Conservation (phyloP, 2,329 filamentous ascomycete genomes). For the Exophiala viscosa region DNA sequence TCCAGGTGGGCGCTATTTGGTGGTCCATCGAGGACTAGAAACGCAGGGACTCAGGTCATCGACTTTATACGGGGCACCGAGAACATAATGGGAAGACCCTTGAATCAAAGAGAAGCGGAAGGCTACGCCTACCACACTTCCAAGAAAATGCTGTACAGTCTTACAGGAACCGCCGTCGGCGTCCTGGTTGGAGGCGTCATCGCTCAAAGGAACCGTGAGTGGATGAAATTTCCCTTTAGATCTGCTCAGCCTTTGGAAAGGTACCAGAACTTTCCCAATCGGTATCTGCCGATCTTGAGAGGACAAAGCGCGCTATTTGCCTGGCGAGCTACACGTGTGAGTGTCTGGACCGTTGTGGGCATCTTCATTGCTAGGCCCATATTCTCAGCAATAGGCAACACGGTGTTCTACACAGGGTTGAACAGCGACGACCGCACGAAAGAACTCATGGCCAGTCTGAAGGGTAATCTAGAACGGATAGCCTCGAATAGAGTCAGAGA, state of each 20-base stretch:
- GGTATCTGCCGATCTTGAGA: constrained; percentile 16
- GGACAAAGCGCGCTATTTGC: constrained; percentile 18
- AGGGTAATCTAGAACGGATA: constrained; percentile 13
- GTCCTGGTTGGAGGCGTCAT: constrained; percentile 8
- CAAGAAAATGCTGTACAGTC: constrained; percentile 16
- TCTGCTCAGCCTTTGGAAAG: constrained; percentile 23
- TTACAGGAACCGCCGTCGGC: constrained; percentile 9
- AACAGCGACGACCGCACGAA: constrained; percentile 23
- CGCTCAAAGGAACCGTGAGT: constrained; percentile 17
- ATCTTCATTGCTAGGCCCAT: constrained; percentile 17
- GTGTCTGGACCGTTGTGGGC: constrained; percentile 17
- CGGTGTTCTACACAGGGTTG: constrained; percentile 14
- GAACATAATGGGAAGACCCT: constrained; percentile 14
- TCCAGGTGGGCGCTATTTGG: constrained; percentile 22
- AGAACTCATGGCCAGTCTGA: constrained; percentile 13
- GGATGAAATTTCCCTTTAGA: constrained; percentile 29
- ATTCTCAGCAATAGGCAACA: constrained; percentile 14
- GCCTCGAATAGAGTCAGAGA: constrained; percentile 8
- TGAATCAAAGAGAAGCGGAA: constrained; percentile 27
- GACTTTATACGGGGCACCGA: constrained; percentile 24
- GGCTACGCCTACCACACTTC: constrained; percentile 21
- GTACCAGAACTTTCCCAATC: constrained; percentile 24
- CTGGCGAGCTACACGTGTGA: constrained; percentile 26
- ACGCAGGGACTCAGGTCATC: constrained; percentile 19
- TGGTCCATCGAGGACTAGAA: constrained; percentile 12